A percentile compares a stretch with the other conserved stretches of the same genome.
phyloP scores from a whole-genome alignment of 192 early-diverging fungal species.

The Cladochytrium replicatum region DNA sequence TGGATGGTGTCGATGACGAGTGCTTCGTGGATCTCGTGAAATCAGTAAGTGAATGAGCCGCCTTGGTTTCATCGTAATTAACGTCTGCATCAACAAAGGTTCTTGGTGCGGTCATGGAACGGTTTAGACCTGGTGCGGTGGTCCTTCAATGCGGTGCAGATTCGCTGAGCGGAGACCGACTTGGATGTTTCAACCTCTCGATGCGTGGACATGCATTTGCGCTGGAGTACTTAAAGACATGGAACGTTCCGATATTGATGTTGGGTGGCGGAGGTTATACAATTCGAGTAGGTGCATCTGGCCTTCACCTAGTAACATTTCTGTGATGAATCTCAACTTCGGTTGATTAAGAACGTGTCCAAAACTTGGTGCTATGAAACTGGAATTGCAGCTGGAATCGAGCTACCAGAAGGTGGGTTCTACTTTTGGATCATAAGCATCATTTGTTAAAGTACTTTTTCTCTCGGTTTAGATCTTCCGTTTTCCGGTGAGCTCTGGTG shows the following conservation, averaged over 20 bases:
- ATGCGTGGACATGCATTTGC: constrained; percentile 78
- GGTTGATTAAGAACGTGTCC: constrained; percentile 81
- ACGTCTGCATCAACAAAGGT: constrained; percentile 34
- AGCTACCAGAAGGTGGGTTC: constrained; percentile 27
- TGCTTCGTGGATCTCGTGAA: constrained; percentile 36
- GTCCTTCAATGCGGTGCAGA: constrained; percentile 83
- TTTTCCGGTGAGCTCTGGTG: constrained; percentile 26
- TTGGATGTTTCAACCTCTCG: constrained; percentile 76
- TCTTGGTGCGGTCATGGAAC: constrained; percentile 72
- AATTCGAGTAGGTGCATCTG: constrained; percentile 60
- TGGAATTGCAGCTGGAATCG: constrained; percentile 52
- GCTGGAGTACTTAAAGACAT: constrained; percentile 66
- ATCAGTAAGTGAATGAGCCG: constrained; percentile 45
- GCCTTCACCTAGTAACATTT: too few relatives aligned
- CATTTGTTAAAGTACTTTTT: neutral
- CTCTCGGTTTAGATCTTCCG: constrained; percentile 1
- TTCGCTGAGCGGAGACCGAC: constrained; percentile 68
- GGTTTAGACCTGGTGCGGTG: constrained; percentile 67
- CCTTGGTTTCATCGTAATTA: neutral
- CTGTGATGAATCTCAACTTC: too few relatives aligned
- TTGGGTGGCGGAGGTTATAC: constrained; percentile 81
- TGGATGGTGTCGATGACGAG: constrained; percentile 70
- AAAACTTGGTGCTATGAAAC: constrained; percentile 80
- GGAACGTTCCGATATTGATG: constrained; percentile 69
- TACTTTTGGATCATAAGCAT: neutral